Conservation (phyloP, 2,329 filamentous ascomycete species). For the Phialemonium atrogriseum region DNA sequence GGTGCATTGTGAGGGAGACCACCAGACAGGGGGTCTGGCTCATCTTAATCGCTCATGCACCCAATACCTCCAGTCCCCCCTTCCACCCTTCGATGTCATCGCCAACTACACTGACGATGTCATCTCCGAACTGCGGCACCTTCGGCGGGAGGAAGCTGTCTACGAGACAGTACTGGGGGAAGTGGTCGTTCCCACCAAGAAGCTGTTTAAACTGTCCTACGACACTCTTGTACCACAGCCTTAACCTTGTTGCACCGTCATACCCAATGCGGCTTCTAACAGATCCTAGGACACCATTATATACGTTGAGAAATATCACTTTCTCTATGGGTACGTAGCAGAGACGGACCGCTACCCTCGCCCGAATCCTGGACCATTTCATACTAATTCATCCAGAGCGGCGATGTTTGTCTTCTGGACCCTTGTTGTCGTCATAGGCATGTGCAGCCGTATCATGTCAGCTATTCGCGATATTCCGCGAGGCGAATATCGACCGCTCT, state of each 20-base stretch:
- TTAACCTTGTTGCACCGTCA: neutral
- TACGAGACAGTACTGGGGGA: conserved; percentile 14
- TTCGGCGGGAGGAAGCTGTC: conserved; percentile 19
- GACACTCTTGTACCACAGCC: conserved; percentile 26
- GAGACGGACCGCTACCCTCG: too few relatives aligned
- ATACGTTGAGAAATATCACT: conserved; percentile 26
- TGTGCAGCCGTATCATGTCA: conserved; percentile 19
- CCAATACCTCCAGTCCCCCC: conserved; percentile 10
- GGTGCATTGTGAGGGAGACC: conserved; percentile 23
- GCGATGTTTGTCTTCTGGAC: conserved; percentile 33
- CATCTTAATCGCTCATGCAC: conserved; percentile 27
- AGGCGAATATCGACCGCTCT: too few relatives aligned
- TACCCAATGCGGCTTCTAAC: conserved; percentile 3
- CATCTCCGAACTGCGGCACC: conserved; percentile 18
- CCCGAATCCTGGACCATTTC: neutral
- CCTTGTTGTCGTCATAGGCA: conserved; percentile 26
- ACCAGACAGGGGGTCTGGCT: conserved; percentile 14
- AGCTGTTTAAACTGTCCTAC: conserved; percentile 25
- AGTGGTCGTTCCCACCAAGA: conserved; percentile 23
- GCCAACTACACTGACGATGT: conserved; percentile 24
- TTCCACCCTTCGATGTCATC: conserved; percentile 26
- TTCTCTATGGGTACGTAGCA: conserved; percentile 28
- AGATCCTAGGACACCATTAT: conserved; percentile 21
- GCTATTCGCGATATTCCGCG: conserved; percentile 1
- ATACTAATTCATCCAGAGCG: conserved; percentile 11